A percentile compares a stretch with the other conserved stretches of the same genome.
Evolutionary conservation across 495 filamentous ascomycete species (phyloP).

Genomic region (Penicillium parvum): DNA sequence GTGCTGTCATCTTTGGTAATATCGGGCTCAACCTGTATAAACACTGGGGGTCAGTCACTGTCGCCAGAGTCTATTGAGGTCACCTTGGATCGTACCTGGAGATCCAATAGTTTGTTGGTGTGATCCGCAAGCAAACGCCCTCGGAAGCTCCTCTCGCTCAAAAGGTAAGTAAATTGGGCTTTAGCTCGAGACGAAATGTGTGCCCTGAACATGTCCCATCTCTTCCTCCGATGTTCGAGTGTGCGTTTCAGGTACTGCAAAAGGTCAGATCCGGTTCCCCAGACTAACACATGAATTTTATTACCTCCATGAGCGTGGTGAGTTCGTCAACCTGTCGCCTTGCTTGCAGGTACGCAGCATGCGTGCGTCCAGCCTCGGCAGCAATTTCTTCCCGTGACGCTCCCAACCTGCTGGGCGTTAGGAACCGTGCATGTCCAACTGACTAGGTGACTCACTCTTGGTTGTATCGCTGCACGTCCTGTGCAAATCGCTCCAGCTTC

Average conservation of each 20-base stretch:
- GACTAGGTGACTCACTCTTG: slow-evolving; percentile 41
- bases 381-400: slow-evolving; percentile 64
- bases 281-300: not conserved
- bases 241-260: slow-evolving; percentile 56
- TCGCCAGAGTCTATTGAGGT: not conserved
- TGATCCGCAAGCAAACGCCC: slow-evolving; percentile 79
- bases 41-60: slow-evolving; percentile 3
- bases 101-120: slow-evolving; percentile 61
- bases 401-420: slow-evolving; percentile 47
- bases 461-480: slow-evolving; percentile 50
- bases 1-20: slow-evolving; percentile 59
- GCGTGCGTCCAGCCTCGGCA: slow-evolving; percentile 41
- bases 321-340: slow-evolving; percentile 44
- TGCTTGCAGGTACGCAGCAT: slow-evolving; percentile 40
- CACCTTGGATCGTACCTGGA: slow-evolving; percentile 52
- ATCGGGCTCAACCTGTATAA: slow-evolving; percentile 65
- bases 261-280: not conserved
- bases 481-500: slow-evolving; percentile 55
- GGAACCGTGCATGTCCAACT: too few species aligned
- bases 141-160: slow-evolving; percentile 84
- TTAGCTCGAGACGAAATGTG: slow-evolving; percentile 80
- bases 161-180: slow-evolving; percentile 78
- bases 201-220: slow-evolving; percentile 76
- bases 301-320: slow-evolving; percentile 50
- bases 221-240: slow-evolving; percentile 62